Evolutionary conservation across 257 asterid genomes (phyloP), one percentile per base, ranked within the genome.

Genomic region (Coffea eugenioides): DNA sequence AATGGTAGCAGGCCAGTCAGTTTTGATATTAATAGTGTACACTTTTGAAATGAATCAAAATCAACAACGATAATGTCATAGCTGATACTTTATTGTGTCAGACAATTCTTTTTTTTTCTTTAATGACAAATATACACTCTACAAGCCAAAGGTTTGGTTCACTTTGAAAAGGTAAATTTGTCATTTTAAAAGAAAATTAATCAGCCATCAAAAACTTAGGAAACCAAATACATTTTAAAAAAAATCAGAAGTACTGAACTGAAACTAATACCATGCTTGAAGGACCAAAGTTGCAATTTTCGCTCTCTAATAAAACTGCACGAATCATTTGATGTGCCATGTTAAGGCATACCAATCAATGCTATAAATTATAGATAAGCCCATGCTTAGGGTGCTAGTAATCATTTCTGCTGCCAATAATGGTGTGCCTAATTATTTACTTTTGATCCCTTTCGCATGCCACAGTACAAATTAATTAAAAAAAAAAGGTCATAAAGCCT

Each of bases 381-480:
- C 54, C 64, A 74, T 56, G 82, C 46, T 74, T n/a, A 51, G 57
- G 43, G 80, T 80, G 79, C 72, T 25, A 43, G 76, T 71, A 77
- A 76, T 83, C 69, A 80, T 83, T 65, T 0, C 5, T 66, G 80
- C 64, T 66, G 31, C 45, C 79, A 34, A 76, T 80, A 49, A 83
- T 83, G 74, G 82, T 83, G 77, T 56, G 76, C 62, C 84, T 80
- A 83, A 80, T 80, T 39, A 80, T 83, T 36, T 46, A 34, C n/a
- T 45, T 57, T 31, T 8, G 65, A 61, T 74, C 56, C 46, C 52
- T 57, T 52, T 76, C 81, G 65, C 79, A 83, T 80, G 81, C 45
- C 52, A 31, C 41, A 54, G 21, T 54, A 13, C 48, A 51, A n/a
- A n/a, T n/a, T n/a, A n/a, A n/a, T n/a, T 34, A 5, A 61, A 36